These are phyloP conservation scores for Goniomonas avonlea DNA, from an alignment of 78 protist genomes.

Conservation along the genomic window DNA sequence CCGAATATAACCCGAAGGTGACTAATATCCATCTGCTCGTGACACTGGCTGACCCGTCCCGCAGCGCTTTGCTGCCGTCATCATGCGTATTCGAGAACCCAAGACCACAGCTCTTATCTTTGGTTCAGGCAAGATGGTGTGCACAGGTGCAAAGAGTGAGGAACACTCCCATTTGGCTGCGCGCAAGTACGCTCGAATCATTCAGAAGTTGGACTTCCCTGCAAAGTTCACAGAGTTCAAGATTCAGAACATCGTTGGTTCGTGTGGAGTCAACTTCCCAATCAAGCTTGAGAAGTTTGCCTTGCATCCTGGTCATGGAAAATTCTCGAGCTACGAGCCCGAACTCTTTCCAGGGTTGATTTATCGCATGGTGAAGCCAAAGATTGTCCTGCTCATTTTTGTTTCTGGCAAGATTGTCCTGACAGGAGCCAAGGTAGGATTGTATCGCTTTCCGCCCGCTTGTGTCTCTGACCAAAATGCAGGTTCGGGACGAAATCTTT, in stretches of 20 bases:
- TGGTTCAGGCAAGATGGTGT: conserved; percentile 87
- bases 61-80: conserved; percentile 88
- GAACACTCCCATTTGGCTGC: conserved; percentile 74
- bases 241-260: conserved; percentile 87
- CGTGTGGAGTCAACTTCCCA: conserved; percentile 84
- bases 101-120: conserved; percentile 91
- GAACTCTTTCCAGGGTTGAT: conserved; percentile 93
- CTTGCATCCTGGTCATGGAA: conserved; percentile 18
- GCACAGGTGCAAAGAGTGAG: conserved; percentile 89
- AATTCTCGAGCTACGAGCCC: conserved; percentile 78
- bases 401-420: conserved; percentile 93
- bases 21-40: conserved; percentile 31
- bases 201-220: conserved; percentile 65
- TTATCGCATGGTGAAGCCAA: conserved; percentile 79
- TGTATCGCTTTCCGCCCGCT: neutral
- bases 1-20: conserved; percentile 97
- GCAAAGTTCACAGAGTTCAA: conserved; percentile 48
- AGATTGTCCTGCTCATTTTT: conserved; percentile 82
- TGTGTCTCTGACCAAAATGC: neutral
- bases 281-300: conserved; percentile 79
- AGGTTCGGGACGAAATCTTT: conserved; percentile 2
- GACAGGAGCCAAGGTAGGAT: conserved; percentile 82
- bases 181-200: conserved; percentile 84
- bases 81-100: conserved; percentile 92
- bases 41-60: neutral